phyloP scores from a whole-genome alignment of 805 yeast genomes.

The Cyberlindnera galapagoensis region DNA sequence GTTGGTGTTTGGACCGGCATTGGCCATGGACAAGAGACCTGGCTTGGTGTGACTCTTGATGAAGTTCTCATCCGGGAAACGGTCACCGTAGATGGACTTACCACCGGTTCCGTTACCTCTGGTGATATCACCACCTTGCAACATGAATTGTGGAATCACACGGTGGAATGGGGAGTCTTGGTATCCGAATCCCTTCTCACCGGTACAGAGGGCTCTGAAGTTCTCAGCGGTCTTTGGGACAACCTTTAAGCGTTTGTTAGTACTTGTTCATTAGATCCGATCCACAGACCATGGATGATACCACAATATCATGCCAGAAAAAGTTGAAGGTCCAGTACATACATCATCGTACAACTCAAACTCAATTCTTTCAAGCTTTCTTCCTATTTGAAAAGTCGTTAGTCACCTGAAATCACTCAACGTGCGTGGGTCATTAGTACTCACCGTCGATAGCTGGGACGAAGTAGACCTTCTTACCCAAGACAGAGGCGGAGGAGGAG shows the following conservation, averaged over 20 bases:
- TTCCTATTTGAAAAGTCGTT: conserved; percentile 12
- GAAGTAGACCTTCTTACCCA: conserved; percentile 48
- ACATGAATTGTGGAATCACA: conserved; percentile 91
- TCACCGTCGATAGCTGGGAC: conserved; percentile 48
- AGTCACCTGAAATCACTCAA: not conserved
- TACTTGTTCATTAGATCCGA: conserved; percentile 1
- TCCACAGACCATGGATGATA: too few relatives aligned
- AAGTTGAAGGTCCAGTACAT: too few relatives aligned
- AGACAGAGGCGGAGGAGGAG: conserved; percentile 20
- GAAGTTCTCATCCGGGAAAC: conserved; percentile 58
- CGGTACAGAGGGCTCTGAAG: conserved; percentile 78
- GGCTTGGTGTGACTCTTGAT: conserved; percentile 67
- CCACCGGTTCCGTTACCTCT: conserved; percentile 92
- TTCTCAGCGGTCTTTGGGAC: conserved; percentile 79
- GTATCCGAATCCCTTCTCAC: conserved; percentile 73
- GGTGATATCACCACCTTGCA: conserved; percentile 92
- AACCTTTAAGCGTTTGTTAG: conserved; percentile 14
- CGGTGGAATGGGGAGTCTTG: conserved; percentile 85
- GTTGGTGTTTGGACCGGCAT: conserved; percentile 88
- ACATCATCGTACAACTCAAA: conserved; percentile 27
- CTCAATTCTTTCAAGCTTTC: conserved; percentile 35
- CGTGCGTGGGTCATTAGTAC: conserved; percentile 3
- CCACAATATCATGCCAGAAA: not conserved
- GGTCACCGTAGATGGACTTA: conserved; percentile 72
- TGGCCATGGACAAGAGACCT: conserved; percentile 87